These are phyloP conservation scores for Solanum hybrid DNA, from an alignment of 305 asterid species.

Conservation along the genomic window DNA sequence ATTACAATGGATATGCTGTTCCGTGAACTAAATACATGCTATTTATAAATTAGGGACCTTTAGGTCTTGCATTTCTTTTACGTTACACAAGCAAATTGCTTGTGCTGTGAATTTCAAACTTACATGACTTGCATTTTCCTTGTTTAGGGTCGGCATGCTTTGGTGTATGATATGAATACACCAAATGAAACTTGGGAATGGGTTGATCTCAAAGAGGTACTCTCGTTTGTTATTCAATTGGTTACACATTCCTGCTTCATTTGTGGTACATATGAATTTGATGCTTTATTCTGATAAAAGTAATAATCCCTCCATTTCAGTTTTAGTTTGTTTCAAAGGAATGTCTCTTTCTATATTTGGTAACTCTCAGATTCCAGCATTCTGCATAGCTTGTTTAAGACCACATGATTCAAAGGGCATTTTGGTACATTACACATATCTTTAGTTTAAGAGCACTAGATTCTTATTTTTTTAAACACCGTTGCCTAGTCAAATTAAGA, in stretches of 20 bases:
- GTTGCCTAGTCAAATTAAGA: not conserved
- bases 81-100: not conserved
- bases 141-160: slow-evolving; percentile 69
- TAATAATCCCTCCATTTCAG: not conserved
- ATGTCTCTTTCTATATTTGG: not conserved
- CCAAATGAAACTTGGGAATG: slow-evolving; percentile 71
- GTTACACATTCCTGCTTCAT: not conserved
- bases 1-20: not conserved
- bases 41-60: not conserved
- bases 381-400: not conserved
- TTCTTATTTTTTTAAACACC: not conserved
- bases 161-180: slow-evolving; percentile 70
- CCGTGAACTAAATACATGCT: not conserved
- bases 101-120: not conserved
- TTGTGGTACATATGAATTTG: not conserved
- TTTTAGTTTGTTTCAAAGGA: not conserved
- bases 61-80: not conserved
- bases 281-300: not conserved
- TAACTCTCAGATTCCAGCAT: not conserved
- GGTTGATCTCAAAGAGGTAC: slow-evolving; percentile 88
- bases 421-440: not conserved
- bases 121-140: slow-evolving; percentile 6
- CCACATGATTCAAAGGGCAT: not conserved
- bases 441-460: not conserved
- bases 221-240: slow-evolving; percentile 8